Evolutionary conservation across 73 alveolate species (phyloP).

Genomic region (Paraurostyla sp.): DNA sequence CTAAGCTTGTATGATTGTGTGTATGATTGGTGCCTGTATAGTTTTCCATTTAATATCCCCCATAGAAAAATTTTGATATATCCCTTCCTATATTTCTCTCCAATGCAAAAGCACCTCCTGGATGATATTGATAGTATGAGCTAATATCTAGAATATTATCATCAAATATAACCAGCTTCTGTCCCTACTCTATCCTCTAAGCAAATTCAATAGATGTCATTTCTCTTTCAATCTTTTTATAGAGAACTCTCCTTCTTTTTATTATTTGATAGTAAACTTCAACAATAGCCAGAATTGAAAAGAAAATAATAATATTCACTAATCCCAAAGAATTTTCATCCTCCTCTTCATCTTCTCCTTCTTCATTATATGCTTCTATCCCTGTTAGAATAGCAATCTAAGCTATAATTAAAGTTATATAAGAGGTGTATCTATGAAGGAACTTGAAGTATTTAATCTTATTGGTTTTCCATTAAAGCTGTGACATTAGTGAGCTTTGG

Average conservation of each 20-base stretch:
- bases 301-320: background rate
- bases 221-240: background rate
- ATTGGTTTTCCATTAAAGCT: background rate
- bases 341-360: background rate
- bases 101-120: slow-evolving; percentile 80
- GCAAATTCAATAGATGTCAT: slow-evolving; percentile 1
- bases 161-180: slow-evolving; percentile 13
- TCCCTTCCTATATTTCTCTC: slow-evolving; percentile 75
- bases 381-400: slow-evolving; percentile 15
- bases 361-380: slow-evolving; percentile 16
- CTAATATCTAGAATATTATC: slow-evolving; percentile 33
- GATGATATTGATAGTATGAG: slow-evolving; percentile 61
- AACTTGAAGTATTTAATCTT: background rate
- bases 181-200: background rate
- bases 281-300: background rate
- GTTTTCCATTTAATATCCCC: slow-evolving; percentile 77
- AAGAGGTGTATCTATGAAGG: background rate
- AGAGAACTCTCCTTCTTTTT: background rate
- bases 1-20: background rate
- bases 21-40: background rate
- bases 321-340: slow-evolving; percentile 33
- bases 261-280: background rate
- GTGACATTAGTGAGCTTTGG: background rate
- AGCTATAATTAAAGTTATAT: background rate
- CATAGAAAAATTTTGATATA: slow-evolving; percentile 79